Base-by-base conservation (phyloP, 2,329 filamentous ascomycete genomes). In the Fusarium concolor region DNA sequence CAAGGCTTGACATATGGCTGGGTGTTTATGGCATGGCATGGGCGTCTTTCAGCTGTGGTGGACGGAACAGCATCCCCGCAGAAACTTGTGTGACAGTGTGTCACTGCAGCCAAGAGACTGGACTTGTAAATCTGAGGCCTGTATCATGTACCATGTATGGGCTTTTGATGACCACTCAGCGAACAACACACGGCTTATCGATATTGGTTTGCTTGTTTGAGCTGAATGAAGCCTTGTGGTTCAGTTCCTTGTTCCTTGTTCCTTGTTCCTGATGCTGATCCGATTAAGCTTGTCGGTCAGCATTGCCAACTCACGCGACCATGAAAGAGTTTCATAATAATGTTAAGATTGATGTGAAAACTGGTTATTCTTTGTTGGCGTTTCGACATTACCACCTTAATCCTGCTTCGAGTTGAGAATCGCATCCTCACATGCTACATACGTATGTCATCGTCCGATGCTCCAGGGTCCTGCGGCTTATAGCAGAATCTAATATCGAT, bases 111-210 rank as follows among this genome's bases (percentile, higher is more conserved):
- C 54, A 44, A 46, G 51, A 55, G 50, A 69, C 54, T 58, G 61
- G 59, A 54, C 44, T 51, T 61, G 41, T 10, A 33, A 54, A 20
- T 22, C 54, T 39, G 47, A 33, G 37, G 28, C 42, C 45, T 61
- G 51, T 35, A 35, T n/a, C 14, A 33, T 31, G 14, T 33, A 26
- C 26, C 9, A 15, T 33, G 31, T 38, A 38, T 50, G 29, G 44
- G 33, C 53, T 53, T 47, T 46, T 12, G 38, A 46, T 42, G 46
- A 35, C 71, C 70, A 74, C 24, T 74, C 38, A 71, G 60, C 49
- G 55, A 49, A 58, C 62, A 74, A 74, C 71, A 74, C 70, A 74
- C 71, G 71, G 56, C 71, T 62, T 49, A 20, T 47, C 42, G 56
- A 54, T 54, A 56, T 38, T 70, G 65, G 62, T n/a, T 42, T 49